Evolutionary conservation across 495 filamentous ascomycete genomes (phyloP).

Genomic region (Aspergillus heteromorphus): DNA sequence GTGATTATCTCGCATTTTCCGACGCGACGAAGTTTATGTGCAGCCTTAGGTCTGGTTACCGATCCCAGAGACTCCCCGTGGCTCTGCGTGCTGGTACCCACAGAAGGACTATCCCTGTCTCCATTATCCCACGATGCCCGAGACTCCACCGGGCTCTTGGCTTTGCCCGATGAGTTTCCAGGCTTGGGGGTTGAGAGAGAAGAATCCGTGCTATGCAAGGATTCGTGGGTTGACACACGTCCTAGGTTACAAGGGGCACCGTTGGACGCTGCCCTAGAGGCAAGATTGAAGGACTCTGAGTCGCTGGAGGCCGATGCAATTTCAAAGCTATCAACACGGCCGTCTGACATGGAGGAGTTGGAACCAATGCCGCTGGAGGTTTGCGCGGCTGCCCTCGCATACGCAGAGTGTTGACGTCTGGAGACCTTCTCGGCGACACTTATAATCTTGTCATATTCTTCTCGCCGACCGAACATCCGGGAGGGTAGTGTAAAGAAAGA

Average conservation of each 20-base stretch:
- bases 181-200: slow-evolving; percentile 28
- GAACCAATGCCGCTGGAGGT: slow-evolving; percentile 45
- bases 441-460: slow-evolving; percentile 63
- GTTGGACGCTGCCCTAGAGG: slow-evolving; percentile 36
- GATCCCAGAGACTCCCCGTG: slow-evolving; percentile 29
- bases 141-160: slow-evolving; percentile 36
- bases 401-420: slow-evolving; percentile 52
- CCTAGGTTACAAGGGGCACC: slow-evolving; percentile 25
- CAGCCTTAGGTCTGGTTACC: slow-evolving; percentile 34
- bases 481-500: slow-evolving; percentile 81
- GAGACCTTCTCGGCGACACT: slow-evolving; percentile 68
- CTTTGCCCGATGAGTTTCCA: slow-evolving; percentile 17
- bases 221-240: slow-evolving; percentile 33
- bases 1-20: slow-evolving; percentile 73
- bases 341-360: slow-evolving; percentile 53
- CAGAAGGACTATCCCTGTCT: slow-evolving; percentile 33
- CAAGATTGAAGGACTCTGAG: slow-evolving; percentile 46
- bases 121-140: slow-evolving; percentile 32
- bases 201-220: slow-evolving; percentile 31
- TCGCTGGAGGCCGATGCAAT: slow-evolving; percentile 47
- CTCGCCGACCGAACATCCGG: slow-evolving; percentile 69
- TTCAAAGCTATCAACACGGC: slow-evolving; percentile 48
- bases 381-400: slow-evolving; percentile 33
- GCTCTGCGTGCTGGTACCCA: slow-evolving; percentile 21
- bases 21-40: slow-evolving; percentile 56